Evolutionary conservation across 169 alveolate species (phyloP), one percentile per base, ranked within the genome.

Genomic region (Condylostoma magnum): DNA sequence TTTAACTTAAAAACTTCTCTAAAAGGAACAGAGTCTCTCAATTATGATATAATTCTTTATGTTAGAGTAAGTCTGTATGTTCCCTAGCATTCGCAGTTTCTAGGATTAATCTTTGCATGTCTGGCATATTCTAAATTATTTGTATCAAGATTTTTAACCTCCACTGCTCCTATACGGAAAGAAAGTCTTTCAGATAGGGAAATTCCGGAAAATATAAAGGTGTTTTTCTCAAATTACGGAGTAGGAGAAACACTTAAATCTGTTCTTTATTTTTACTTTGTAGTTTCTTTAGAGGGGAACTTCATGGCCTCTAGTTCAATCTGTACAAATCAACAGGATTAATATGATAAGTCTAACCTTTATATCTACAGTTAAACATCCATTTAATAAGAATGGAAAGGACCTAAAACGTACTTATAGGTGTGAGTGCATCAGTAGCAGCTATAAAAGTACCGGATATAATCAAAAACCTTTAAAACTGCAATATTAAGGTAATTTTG

Each of bases 231-330:
- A 34, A 63, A 63, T 4, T 18, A 18, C 22, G 55, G 55, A 3
- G n/a, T 46, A 18, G 25, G 33, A 28, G 58, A 54, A 25, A 2
- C 22, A 20, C 27, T 18, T 18, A 44, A 12, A 15, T 63, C 73
- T 8, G 73, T 63, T 37, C 73, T 20, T 63, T 63, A 57, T 44
- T 63, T 63, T 33, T 63, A 44, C 33, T 63, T 63, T n/a, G 10
- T 22, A 15, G 22, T 63, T 43, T 37, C 33, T 44, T 63, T 44
- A 4, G 58, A 38, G 22, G 73, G 38, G 73, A 22, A 63, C 15
- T 22, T 20, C 22, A 12, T 20, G 3, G 38, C 47, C 20, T 63
- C 73, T 15, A 63, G 58, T 46, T 63, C 73, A 43, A 44, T 34
- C 33, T 63, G 73, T 18, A 63, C 8, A 31, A 63, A 63, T 57